phyloP scores from a whole-genome alignment of 2,329 filamentous ascomycete genomes.

The Zymoseptoria ardabiliae region DNA sequence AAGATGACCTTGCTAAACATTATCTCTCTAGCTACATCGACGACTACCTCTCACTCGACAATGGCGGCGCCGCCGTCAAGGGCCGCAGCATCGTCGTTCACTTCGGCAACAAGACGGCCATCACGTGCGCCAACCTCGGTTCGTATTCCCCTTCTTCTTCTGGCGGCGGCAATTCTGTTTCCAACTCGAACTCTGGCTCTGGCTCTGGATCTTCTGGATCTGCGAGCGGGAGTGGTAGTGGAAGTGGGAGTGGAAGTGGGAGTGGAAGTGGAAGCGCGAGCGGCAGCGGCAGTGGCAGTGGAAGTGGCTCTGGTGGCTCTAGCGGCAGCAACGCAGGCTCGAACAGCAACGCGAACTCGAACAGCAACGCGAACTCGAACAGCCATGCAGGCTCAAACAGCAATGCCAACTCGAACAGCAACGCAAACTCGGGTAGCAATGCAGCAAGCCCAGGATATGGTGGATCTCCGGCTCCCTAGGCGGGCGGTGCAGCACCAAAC shows the following conservation, averaged over 20 bases:
- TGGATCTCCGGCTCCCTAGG: background rate
- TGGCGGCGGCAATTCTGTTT: slow-evolving; percentile 5
- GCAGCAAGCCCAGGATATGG: background rate
- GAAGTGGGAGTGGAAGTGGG: background rate
- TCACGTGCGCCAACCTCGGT: slow-evolving; percentile 52
- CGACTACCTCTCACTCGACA: slow-evolving; percentile 41
- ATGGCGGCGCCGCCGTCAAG: slow-evolving; percentile 40
- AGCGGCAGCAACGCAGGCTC: background rate
- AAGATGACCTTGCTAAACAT: background rate
- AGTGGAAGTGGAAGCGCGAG: background rate
- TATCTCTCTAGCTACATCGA: slow-evolving; percentile 39
- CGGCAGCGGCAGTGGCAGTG: background rate
- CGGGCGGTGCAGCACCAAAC: background rate
- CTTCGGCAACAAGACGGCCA: slow-evolving; percentile 44
- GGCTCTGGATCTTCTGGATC: slow-evolving; percentile 2
- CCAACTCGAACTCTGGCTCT: slow-evolving; percentile 2
- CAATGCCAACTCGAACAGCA: background rate
- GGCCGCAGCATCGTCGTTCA: slow-evolving; percentile 50
- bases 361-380: background rate
- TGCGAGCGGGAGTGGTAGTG: background rate
- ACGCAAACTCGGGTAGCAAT: background rate
- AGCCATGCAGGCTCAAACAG: background rate
- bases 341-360: background rate
- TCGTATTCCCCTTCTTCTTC: slow-evolving; percentile 13
- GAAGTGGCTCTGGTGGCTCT: slow-evolving; percentile 1